Conservation (phyloP, 768 basidiomycete genomes). For the Botryobasidium botryosum region DNA sequence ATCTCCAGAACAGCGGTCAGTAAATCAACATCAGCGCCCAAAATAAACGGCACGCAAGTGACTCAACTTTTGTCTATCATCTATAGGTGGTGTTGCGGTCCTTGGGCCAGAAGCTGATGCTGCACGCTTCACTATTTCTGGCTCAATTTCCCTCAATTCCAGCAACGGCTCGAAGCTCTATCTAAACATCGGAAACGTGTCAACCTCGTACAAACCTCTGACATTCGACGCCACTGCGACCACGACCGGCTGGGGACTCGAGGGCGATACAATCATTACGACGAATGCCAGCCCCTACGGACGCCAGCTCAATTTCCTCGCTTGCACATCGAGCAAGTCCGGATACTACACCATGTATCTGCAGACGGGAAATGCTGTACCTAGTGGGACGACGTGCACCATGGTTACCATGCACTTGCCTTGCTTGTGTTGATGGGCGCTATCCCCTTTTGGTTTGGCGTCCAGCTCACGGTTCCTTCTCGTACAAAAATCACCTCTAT, state of each 20-base stretch:
- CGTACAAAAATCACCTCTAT: too few relatives aligned
- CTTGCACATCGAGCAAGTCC: conserved; percentile 15
- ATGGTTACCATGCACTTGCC: not conserved
- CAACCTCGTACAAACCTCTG: conserved; percentile 33
- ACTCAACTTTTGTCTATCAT: not conserved
- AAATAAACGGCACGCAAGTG: not conserved
- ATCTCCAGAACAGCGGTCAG: conserved; percentile 34
- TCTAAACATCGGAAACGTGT: conserved; percentile 30
- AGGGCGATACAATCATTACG: conserved; percentile 41
- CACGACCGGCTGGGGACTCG: conserved; percentile 39
- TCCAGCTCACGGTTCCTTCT: too few relatives aligned
- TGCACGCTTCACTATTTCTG: conserved; percentile 33
- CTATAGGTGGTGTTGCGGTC: conserved; percentile 28
- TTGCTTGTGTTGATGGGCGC: not conserved
- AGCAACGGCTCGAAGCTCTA: conserved; percentile 27
- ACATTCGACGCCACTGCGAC: conserved; percentile 29
- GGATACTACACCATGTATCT: not conserved
- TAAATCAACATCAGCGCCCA: not conserved
- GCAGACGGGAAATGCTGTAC: not conserved
- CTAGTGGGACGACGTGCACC: not conserved
- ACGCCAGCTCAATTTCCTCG: conserved; percentile 36
- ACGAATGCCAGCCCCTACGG: conserved; percentile 20
- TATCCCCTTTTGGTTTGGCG: too few relatives aligned
- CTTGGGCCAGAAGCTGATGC: conserved; percentile 36
- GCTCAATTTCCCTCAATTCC: conserved; percentile 30